Conservation (phyloP, 768 basidiomycete genomes). For the Coprinopsis sp. region DNA sequence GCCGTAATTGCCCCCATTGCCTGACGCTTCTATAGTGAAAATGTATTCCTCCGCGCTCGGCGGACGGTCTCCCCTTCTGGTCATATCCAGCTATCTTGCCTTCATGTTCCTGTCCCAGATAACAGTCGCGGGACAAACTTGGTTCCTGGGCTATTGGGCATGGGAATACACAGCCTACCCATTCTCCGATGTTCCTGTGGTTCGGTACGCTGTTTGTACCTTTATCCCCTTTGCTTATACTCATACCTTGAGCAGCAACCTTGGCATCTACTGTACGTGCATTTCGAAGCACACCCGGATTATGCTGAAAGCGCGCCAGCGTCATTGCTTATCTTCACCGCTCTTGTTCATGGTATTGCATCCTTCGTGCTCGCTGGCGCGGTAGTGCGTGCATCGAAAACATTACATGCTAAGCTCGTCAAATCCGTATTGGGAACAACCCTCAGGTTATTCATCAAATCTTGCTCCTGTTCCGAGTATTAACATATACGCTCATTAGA, state of each 20-base stretch:
- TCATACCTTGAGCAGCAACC: slow-evolving; percentile 32
- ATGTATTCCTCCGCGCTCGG: slow-evolving; percentile 32
- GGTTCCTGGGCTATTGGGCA: slow-evolving; percentile 45
- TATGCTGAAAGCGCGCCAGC: background rate
- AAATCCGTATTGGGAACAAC: slow-evolving; percentile 54
- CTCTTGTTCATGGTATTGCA: slow-evolving; percentile 28
- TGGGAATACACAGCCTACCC: slow-evolving; percentile 33
- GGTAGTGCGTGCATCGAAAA: slow-evolving; percentile 44
- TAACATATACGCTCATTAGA: slow-evolving; percentile 21
- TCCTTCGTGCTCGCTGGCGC: slow-evolving; percentile 42
- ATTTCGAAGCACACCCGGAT: background rate
- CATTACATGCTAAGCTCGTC: slow-evolving; percentile 48
- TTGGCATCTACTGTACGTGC: slow-evolving; percentile 32
- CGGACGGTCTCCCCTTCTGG: slow-evolving; percentile 28
- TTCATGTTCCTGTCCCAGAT: slow-evolving; percentile 24
- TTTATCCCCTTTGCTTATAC: slow-evolving; percentile 13
- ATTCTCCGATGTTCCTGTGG: slow-evolving; percentile 29
- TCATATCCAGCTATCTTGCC: slow-evolving; percentile 26
- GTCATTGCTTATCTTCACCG: slow-evolving; percentile 5
- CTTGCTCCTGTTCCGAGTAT: background rate
- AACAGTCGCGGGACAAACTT: slow-evolving; percentile 30
- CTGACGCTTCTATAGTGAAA: slow-evolving; percentile 20
- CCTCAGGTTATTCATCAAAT: slow-evolving; percentile 35
- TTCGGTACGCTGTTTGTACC: slow-evolving; percentile 26
- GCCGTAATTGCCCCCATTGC: background rate